Conservation (phyloP, 805 yeast genomes). For the Candida lessepsii region DNA sequence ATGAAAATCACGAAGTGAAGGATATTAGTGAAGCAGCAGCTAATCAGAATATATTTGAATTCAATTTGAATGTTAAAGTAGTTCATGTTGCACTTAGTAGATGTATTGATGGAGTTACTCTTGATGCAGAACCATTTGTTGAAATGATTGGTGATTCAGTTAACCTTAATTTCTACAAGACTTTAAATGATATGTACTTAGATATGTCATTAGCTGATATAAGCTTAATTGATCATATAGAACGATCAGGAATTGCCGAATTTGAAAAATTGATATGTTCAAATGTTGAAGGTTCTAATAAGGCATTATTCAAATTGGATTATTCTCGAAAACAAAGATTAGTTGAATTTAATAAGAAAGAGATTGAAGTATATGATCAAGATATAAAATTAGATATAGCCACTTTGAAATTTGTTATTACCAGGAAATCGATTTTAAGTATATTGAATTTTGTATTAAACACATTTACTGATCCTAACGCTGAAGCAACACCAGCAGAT, state of each 20-base stretch:
- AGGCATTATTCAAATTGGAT: slow-evolving; percentile 55
- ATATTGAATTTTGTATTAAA: slow-evolving; percentile 77
- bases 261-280: slow-evolving; percentile 72
- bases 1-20: slow-evolving; percentile 1
- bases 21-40: slow-evolving; percentile 18
- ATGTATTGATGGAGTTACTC: slow-evolving; percentile 60
- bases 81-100: slow-evolving; percentile 63
- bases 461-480: slow-evolving; percentile 84
- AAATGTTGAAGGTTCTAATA: slow-evolving; percentile 36
- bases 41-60: slow-evolving; percentile 66
- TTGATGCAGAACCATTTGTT: slow-evolving; percentile 65
- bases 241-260: slow-evolving; percentile 57
- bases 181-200: slow-evolving; percentile 60
- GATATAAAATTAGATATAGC: slow-evolving; percentile 70
- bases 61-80: slow-evolving; percentile 64
- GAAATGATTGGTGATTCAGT: slow-evolving; percentile 71
- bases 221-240: slow-evolving; percentile 73
- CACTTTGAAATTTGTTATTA: slow-evolving; percentile 69
- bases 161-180: slow-evolving; percentile 56
- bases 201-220: slow-evolving; percentile 64
- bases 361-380: slow-evolving; percentile 75
- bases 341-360: slow-evolving; percentile 51
- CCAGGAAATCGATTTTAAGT: slow-evolving; percentile 76
- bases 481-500: slow-evolving; percentile 61
- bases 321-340: slow-evolving; percentile 60